phyloP scores from a whole-genome alignment of 352 stramenopile genomes.

The Globisporangium cylindrosporum region DNA sequence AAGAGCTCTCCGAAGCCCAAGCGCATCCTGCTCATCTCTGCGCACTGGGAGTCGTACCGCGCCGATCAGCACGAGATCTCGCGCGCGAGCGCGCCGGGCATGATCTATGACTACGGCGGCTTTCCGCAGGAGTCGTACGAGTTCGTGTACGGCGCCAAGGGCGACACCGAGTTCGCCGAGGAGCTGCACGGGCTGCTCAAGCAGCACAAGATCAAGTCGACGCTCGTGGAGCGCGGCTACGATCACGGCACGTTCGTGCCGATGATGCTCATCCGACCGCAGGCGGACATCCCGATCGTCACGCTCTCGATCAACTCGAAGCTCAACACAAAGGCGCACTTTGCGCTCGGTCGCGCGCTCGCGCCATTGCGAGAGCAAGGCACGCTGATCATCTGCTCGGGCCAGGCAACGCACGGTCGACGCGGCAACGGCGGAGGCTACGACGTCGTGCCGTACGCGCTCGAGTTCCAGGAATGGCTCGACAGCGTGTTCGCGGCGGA shows the following conservation, averaged over 20 bases:
- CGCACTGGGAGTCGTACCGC: constrained; percentile 76
- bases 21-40: constrained; percentile 81
- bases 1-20: constrained; percentile 39
- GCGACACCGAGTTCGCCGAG: constrained; percentile 59
- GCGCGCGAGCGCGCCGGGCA: constrained; percentile 38
- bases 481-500: constrained; percentile 29
- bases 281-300: constrained; percentile 86
- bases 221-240: constrained; percentile 62
- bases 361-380: constrained; percentile 59
- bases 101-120: constrained; percentile 90
- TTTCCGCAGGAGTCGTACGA: constrained; percentile 85
- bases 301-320: constrained; percentile 70
- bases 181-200: constrained; percentile 56
- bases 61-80: constrained; percentile 52
- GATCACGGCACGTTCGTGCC: constrained; percentile 91
- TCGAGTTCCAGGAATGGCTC: constrained; percentile 46
- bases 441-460: constrained; percentile 14
- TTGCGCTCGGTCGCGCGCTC: constrained; percentile 66
- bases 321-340: constrained; percentile 49
- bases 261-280: constrained; percentile 77
- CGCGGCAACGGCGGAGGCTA: not conserved
- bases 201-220: constrained; percentile 47
- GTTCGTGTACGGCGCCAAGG: constrained; percentile 69
- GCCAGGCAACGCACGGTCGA: constrained; percentile 40
- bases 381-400: constrained; percentile 86